Evolutionary conservation across 73 alveolate genomes (phyloP).

Genomic region (Blepharisma stoltei): DNA sequence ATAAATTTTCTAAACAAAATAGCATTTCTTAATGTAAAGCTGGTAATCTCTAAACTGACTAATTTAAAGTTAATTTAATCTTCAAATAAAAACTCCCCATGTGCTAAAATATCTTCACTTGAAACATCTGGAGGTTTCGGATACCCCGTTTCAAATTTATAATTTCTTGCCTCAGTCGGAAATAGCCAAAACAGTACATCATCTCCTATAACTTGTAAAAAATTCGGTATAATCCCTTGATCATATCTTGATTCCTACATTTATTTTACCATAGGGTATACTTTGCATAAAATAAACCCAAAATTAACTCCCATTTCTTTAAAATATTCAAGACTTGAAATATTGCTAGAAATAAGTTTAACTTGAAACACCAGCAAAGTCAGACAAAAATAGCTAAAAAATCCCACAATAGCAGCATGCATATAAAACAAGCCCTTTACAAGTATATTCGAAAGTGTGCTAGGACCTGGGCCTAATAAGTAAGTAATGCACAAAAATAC

Average conservation of each 20-base stretch:
- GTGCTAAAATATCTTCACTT: no score
- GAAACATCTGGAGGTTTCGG: no score
- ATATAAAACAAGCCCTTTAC: not conserved
- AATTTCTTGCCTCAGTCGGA: constrained; percentile 15
- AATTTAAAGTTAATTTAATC: no score
- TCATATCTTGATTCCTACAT: constrained; percentile 17
- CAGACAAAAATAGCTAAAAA: not conserved
- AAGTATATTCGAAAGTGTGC: not conserved
- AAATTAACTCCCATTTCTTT: constrained; percentile 20
- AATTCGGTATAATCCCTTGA: not conserved
- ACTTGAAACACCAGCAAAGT: not conserved
- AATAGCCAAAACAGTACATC: constrained; percentile 13
- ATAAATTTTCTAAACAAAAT: no score
- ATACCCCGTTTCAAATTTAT: not conserved
- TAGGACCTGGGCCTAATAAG: not conserved
- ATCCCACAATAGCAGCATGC: not conserved
- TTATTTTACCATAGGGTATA: not conserved
- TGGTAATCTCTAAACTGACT: no score
- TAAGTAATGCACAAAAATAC: not conserved
- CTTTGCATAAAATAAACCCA: not conserved
- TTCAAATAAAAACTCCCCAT: no score
- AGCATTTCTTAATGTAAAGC: no score
- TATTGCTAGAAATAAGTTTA: not conserved
- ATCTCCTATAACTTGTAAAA: not conserved
- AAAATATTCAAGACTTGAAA: constrained; percentile 2